phyloP scores from a whole-genome alignment of 768 basidiomycete genomes.

The Boletus rubescentipes region DNA sequence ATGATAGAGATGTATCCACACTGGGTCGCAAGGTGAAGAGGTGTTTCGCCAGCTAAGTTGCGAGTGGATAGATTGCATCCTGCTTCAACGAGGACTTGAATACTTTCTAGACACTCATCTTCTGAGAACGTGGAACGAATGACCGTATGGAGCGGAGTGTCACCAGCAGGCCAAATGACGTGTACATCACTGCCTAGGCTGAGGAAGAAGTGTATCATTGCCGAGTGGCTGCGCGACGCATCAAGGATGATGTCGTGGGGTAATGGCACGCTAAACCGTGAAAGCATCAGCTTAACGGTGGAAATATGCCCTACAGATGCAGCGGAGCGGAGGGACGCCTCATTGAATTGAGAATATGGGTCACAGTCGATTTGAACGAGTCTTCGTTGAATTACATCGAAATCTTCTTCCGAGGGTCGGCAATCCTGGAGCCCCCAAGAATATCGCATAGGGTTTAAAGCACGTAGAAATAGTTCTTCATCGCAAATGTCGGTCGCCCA shows the following conservation, averaged over 20 bases:
- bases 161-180: background rate
- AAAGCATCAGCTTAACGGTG: background rate
- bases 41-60: background rate
- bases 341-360: background rate
- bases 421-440: no score
- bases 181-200: background rate
- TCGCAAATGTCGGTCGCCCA: background rate
- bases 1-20: background rate
- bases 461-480: background rate
- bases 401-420: background rate
- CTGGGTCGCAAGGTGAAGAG: background rate
- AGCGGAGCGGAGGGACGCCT: background rate
- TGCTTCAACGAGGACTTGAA: slow-evolving; percentile 1
- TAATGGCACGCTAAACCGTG: background rate
- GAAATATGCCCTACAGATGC: background rate
- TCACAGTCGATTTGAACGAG: background rate
- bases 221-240: background rate
- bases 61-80: slow-evolving; percentile 4
- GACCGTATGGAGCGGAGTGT: slow-evolving; percentile 13
- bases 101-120: background rate
- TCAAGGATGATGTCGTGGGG: slow-evolving; percentile 4
- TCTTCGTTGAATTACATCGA: background rate
- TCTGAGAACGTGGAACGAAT: background rate
- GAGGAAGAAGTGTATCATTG: background rate
- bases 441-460: background rate